Percentiles rank a stretch among this genome's conserved stretches.
These are phyloP conservation scores for Amborella trichopoda DNA, from an alignment of 164 flowering plant species.

Conservation along the genomic window DNA sequence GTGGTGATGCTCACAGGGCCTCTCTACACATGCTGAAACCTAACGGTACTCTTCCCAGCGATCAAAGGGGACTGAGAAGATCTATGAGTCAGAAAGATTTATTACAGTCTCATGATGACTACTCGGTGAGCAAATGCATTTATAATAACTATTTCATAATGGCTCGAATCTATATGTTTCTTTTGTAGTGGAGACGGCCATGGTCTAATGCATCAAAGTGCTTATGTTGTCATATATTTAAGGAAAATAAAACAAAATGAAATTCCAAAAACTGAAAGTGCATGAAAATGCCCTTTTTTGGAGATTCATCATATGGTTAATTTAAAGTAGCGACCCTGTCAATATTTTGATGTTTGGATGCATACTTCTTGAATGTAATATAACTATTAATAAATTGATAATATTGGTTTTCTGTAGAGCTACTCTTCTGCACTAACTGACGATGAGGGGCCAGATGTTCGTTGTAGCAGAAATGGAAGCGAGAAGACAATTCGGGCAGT, in stretches of 20 bases:
- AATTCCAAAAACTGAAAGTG: background rate
- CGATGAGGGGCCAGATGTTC: slow-evolving; percentile 58
- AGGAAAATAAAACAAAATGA: background rate
- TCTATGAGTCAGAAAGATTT: slow-evolving; percentile 65
- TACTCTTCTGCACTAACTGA: slow-evolving; percentile 84
- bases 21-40: slow-evolving; percentile 18
- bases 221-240: background rate
- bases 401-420: slow-evolving; percentile 40
- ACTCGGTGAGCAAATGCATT: slow-evolving; percentile 87
- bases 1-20: slow-evolving; percentile 19
- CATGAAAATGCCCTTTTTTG: too few species aligned
- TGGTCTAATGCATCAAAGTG: background rate
- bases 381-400: background rate
- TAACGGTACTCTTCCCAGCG: slow-evolving; percentile 12
- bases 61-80: slow-evolving; percentile 35
- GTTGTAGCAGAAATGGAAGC: slow-evolving; percentile 23
- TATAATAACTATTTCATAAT: background rate
- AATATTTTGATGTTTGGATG: background rate
- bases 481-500: slow-evolving; percentile 61
- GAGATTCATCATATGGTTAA: background rate
- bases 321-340: background rate
- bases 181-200: background rate
- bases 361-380: slow-evolving; percentile 1
- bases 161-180: background rate
- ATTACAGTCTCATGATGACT: slow-evolving; percentile 38